Percentiles rank a stretch among this genome's conserved stretches.
Evolutionary conservation across 225 moss, liverwort and hornwort species (phyloP).

Genomic region (Marchantia polymorpha): DNA sequence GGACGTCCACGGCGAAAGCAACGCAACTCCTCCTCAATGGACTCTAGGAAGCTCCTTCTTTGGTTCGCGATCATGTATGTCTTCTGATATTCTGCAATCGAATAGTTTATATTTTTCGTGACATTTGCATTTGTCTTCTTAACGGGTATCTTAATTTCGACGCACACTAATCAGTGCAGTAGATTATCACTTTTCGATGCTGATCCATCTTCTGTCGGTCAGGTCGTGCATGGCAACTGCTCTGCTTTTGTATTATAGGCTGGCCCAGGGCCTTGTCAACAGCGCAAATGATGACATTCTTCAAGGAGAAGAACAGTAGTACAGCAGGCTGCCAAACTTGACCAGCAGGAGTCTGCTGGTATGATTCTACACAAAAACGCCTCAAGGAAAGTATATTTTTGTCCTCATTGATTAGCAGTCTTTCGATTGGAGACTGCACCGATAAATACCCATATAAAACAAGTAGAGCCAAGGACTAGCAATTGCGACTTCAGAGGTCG

Average conservation of each 20-base stretch:
- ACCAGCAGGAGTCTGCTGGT: neutral
- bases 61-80: conserved; percentile 78
- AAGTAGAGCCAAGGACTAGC: conserved; percentile 7
- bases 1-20: conserved; percentile 71
- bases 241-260: conserved; percentile 48
- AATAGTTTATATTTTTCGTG: neutral
- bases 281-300: conserved; percentile 16
- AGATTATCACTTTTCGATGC: neutral
- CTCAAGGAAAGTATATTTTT: neutral
- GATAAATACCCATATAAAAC: conserved; percentile 7
- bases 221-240: conserved; percentile 53
- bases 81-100: neutral
- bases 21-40: conserved; percentile 59
- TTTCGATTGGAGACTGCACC: conserved; percentile 12
- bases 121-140: neutral
- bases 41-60: conserved; percentile 81
- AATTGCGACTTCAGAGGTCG: conserved; percentile 3
- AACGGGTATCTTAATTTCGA: neutral
- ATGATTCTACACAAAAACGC: neutral
- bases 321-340: neutral
- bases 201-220: neutral
- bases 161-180: neutral
- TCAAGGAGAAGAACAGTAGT: conserved; percentile 42
- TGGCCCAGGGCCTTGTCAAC: conserved; percentile 30
- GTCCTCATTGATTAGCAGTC: conserved; percentile 21